A percentile compares a stretch with the other conserved stretches of the same genome.
phyloP scores from a whole-genome alignment of 1,284 basidiomycete species.

The Amylostereum areolatum region DNA sequence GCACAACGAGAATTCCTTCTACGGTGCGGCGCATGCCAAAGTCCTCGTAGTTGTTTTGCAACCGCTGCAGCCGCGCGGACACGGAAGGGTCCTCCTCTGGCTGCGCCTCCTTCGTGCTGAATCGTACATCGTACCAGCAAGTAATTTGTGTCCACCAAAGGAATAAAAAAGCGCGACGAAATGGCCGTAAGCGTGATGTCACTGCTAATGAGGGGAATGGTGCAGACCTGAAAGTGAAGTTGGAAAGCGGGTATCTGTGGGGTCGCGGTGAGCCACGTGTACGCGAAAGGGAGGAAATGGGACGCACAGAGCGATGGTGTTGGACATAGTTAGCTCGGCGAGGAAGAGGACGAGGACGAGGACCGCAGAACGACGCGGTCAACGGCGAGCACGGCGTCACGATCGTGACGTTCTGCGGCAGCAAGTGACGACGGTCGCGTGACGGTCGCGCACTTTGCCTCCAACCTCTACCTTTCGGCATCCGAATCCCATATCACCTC shows the following conservation, averaged over 20 bases:
- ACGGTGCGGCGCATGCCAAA: conserved; percentile 92
- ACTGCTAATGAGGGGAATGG: neutral
- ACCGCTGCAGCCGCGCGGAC: conserved; percentile 78
- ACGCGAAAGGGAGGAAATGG: neutral
- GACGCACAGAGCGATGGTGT: conserved; percentile 69
- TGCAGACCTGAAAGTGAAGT: conserved; percentile 76
- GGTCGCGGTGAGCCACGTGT: neutral
- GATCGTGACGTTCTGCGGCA: too few relatives aligned
- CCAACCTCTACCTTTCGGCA: too few relatives aligned
- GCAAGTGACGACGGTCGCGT: too few relatives aligned
- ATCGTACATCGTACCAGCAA: neutral
- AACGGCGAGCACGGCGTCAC: too few relatives aligned
- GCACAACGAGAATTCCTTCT: conserved; percentile 94
- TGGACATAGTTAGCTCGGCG: conserved; percentile 46
- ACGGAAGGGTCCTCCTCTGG: conserved; percentile 97
- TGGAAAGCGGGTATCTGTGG: conserved; percentile 73
- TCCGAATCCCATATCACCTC: too few relatives aligned
- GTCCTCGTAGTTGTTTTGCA: conserved; percentile 96
- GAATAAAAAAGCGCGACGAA: neutral
- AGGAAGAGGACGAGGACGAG: neutral
- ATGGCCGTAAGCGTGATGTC: too few relatives aligned
- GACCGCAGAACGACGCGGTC: too few relatives aligned
- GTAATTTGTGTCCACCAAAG: neutral
- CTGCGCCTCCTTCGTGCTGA: conserved; percentile 87
- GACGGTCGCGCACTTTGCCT: too few relatives aligned